Evolutionary conservation across 1,284 basidiomycete genomes (phyloP), one percentile per base, ranked within the genome.

Genomic region (Naganishia cerealis): DNA sequence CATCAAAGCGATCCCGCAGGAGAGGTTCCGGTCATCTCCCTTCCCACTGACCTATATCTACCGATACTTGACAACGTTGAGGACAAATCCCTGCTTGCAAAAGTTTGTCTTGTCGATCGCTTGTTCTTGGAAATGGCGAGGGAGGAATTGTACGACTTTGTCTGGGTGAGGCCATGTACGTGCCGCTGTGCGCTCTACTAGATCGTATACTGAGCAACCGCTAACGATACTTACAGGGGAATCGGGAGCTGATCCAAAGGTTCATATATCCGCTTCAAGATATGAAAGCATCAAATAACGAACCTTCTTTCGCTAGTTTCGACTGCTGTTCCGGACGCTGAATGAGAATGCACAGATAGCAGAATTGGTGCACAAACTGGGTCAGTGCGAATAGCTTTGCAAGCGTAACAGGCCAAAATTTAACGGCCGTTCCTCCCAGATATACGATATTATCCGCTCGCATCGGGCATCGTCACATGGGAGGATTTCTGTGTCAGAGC

Each of bases 141-240:
- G 61, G 73, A 71, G 56, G 70, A 69, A 57, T 61, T 81, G 66
- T 81, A 81, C 65, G 68, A 71, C 29, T 72, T 76, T 69, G 67
- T 81, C 0, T 81, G 79, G 80, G 71, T 81, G 3, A 71, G 78
- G 63, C 78, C 80, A 1, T 81, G 79, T 80, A 61, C 63, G 78
- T 76, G 4, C 13, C n/a, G 3, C 33, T 26, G 7, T 26, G 7
- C 21, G 36, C 0, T 24, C 13, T 0, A 42, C 9, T 26, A 24
- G 3, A 24, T 29, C n/a, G 58, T 54, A 54, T 39, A 63, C 39
- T n/a, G 42, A n/a, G 38, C n/a, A 39, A 10, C 53, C 43, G 18
- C 38, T 10, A 9, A 1, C 6, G 2, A 38, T 29, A 13, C 33
- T 58, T 15, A n/a, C 29, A 79, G 78, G 79, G 78, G 78, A 80